These are phyloP conservation scores for Fusarium citri DNA, from an alignment of 2,329 filamentous ascomycete genomes.

Conservation along the genomic window DNA sequence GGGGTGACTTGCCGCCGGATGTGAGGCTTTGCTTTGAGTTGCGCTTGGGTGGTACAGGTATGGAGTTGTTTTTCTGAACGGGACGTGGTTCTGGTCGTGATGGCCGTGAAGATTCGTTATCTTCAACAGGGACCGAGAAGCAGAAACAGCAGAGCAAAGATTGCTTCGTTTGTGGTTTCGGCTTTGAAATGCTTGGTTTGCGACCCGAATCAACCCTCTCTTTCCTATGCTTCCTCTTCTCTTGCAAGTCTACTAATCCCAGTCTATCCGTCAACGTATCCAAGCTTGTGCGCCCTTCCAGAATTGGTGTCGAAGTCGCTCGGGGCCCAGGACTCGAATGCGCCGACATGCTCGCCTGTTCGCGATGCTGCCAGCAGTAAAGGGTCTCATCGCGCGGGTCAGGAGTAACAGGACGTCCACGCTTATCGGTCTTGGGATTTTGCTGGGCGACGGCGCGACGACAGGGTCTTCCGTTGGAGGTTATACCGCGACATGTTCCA, in stretches of 20 bases:
- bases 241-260: conserved; percentile 76
- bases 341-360: conserved; percentile 73
- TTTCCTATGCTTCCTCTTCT: conserved; percentile 48
- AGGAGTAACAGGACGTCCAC: conserved; percentile 47
- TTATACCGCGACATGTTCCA: conserved; percentile 90
- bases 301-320: conserved; percentile 61
- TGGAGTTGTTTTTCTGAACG: conserved; percentile 52
- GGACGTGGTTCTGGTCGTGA: conserved; percentile 61
- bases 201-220: conserved; percentile 42
- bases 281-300: conserved; percentile 78
- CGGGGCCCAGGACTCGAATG: conserved; percentile 60
- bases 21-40: conserved; percentile 37
- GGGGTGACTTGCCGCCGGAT: conserved; percentile 48
- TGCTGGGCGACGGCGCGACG: conserved; percentile 72
- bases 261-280: conserved; percentile 87
- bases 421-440: conserved; percentile 21
- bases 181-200: conserved; percentile 30
- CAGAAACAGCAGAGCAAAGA: conserved; percentile 60
- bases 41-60: conserved; percentile 32
- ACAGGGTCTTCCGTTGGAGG: conserved; percentile 83
- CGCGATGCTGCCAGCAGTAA: conserved; percentile 96
- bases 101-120: conserved; percentile 54
- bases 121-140: conserved; percentile 62
- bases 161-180: conserved; percentile 41
- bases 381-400: conserved; percentile 69